These are phyloP conservation scores for Circinella umbellata DNA, from an alignment of 371 early-diverging fungal genomes.

Conservation along the genomic window DNA sequence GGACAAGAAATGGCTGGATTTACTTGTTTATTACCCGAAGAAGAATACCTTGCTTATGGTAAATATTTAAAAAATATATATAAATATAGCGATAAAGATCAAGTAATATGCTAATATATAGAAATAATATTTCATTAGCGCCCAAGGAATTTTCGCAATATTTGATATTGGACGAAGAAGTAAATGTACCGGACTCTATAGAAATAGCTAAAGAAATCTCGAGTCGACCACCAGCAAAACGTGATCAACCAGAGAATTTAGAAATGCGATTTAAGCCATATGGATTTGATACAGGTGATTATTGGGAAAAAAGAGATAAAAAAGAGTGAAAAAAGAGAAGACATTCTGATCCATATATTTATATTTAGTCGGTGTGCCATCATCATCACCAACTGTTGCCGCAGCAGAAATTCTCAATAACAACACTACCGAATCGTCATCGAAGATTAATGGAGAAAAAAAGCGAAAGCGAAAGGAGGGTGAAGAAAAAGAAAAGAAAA, in stretches of 20 bases:
- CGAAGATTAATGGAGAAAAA: slow-evolving; percentile 14
- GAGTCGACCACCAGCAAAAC: slow-evolving; percentile 37
- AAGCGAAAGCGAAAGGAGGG: slow-evolving; percentile 23
- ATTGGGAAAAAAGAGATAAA: not conserved
- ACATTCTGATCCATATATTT: not conserved
- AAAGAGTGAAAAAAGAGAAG: not conserved
- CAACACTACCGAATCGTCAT: not conserved
- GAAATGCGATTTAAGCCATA: slow-evolving; percentile 52
- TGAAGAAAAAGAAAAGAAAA: slow-evolving; percentile 15
- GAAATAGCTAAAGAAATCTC: slow-evolving; percentile 41
- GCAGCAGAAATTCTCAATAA: not conserved
- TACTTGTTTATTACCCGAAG: slow-evolving; percentile 44
- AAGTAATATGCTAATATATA: no score
- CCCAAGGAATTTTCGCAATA: slow-evolving; percentile 39
- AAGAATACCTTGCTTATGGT: slow-evolving; percentile 42
- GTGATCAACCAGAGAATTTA: slow-evolving; percentile 52
- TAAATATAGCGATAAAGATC: not conserved
- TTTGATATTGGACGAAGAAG: slow-evolving; percentile 47
- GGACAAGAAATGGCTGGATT: slow-evolving; percentile 57
- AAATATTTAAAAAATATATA: slow-evolving; percentile 6
- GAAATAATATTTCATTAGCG: slow-evolving; percentile 19
- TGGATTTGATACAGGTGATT: slow-evolving; percentile 33
- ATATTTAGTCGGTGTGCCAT: not conserved
- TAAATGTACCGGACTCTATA: slow-evolving; percentile 48
- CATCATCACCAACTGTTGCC: slow-evolving; percentile 2